Evolutionary conservation across 192 early-diverging fungal genomes (phyloP).

Genomic region (Podila horticola): DNA sequence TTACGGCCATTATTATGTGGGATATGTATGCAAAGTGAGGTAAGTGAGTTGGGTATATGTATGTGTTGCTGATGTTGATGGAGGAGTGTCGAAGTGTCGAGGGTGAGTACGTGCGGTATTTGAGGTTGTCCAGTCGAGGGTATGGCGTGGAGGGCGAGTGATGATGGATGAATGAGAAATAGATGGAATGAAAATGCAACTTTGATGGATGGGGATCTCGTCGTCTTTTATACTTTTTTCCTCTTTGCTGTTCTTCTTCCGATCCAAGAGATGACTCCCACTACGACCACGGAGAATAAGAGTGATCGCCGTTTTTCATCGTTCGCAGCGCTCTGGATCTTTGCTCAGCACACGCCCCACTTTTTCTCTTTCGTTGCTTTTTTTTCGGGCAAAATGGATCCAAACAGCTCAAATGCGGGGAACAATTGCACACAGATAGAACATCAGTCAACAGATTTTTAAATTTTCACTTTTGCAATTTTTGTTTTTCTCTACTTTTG

Average conservation of each 20-base stretch:
- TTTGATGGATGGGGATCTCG: neutral
- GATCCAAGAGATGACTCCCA: neutral
- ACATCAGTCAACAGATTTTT: too few species aligned
- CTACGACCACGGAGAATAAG: neutral
- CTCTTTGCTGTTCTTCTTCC: neutral
- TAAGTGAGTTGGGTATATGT: neutral
- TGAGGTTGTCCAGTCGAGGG: neutral
- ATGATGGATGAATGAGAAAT: neutral
- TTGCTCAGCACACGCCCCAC: neutral
- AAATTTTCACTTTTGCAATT: neutral
- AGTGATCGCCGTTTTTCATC: neutral
- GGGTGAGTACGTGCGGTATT: neutral
- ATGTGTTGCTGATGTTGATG: neutral
- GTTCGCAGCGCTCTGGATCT: too few species aligned
- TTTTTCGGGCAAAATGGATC: neutral
- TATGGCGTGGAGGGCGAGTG: neutral
- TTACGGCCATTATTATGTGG: constrained; percentile 21
- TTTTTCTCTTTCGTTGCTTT: neutral
- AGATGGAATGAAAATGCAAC: too few species aligned
- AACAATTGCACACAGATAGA: too few species aligned
- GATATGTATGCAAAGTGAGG: neutral
- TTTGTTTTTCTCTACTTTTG: neutral
- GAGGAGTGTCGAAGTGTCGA: neutral
- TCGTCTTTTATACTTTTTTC: constrained; percentile 18
- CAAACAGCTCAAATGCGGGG: too few species aligned